phyloP scores from a whole-genome alignment of 805 yeast genomes.

The Lipomyces chichibuensis region DNA sequence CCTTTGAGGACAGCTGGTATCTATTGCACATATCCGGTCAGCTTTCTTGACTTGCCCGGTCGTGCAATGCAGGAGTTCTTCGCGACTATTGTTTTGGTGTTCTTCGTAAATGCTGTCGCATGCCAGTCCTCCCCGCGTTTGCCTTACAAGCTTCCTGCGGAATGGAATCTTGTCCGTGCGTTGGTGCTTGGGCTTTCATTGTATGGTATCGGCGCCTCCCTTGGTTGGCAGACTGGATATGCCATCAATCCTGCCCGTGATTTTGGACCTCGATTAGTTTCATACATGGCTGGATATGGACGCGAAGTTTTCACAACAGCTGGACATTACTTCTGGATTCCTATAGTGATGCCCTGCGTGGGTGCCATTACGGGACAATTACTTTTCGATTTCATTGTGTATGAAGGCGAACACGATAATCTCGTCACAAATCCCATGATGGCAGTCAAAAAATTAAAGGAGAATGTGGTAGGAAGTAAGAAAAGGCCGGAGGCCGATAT shows the following conservation, averaged over 20 bases:
- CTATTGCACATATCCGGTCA: constrained; percentile 53
- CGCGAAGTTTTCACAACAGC: constrained; percentile 44
- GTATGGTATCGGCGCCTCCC: constrained; percentile 49
- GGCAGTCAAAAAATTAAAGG: constrained; percentile 10
- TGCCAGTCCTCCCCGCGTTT: constrained; percentile 22
- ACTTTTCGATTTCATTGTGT: constrained; percentile 55
- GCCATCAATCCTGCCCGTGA: constrained; percentile 61
- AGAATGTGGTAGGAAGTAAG: background rate
- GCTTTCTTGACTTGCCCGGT: constrained; percentile 49
- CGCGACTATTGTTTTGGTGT: constrained; percentile 51
- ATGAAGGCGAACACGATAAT: constrained; percentile 33
- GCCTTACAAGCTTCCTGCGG: constrained; percentile 20
- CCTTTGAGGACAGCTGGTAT: constrained; percentile 49
- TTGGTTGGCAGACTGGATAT: constrained; percentile 58
- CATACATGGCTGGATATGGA: constrained; percentile 54
- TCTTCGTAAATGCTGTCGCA: constrained; percentile 52
- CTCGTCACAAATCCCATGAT: constrained; percentile 28
- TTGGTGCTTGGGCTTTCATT: constrained; percentile 53
- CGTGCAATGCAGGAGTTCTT: constrained; percentile 55
- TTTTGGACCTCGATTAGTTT: constrained; percentile 57
- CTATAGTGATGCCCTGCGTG: constrained; percentile 54
- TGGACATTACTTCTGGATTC: constrained; percentile 57
- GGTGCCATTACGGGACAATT: constrained; percentile 56
- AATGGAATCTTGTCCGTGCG: constrained; percentile 43
- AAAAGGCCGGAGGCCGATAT: background rate